Evolutionary conservation across 2,329 filamentous ascomycete genomes (phyloP).

Genomic region (Lecanicillium sp.): DNA sequence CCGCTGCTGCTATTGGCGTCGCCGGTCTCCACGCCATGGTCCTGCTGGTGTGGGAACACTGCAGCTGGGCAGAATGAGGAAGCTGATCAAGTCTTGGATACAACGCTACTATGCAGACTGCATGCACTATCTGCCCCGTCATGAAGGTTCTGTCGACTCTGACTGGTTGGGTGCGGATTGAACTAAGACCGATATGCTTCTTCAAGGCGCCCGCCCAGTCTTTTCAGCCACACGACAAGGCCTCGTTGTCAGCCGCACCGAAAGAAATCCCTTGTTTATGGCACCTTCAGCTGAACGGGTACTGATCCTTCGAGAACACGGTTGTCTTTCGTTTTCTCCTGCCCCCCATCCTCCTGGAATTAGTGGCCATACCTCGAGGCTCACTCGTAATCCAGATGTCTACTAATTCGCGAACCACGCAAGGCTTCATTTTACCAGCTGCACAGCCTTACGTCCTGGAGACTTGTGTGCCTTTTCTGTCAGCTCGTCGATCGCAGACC

Average conservation of each 20-base stretch:
- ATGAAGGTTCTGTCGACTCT: neutral
- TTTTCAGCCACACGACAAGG: constrained; percentile 2
- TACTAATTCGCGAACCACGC: no score
- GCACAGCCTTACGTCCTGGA: no score
- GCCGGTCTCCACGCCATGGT: neutral
- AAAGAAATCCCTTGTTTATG: neutral
- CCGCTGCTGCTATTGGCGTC: neutral
- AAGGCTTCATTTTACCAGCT: no score
- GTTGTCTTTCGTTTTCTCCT: no score
- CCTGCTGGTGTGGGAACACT: neutral
- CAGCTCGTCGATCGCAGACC: no score
- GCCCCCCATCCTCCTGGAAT: no score
- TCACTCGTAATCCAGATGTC: no score
- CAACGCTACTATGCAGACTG: neutral
- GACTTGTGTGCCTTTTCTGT: no score
- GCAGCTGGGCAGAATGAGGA: constrained; percentile 7
- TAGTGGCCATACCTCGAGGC: no score
- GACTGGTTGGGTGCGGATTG: constrained; percentile 1
- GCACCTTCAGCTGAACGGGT: constrained; percentile 2
- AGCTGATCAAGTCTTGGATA: neutral
- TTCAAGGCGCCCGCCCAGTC: neutral
- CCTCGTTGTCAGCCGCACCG: constrained; percentile 4
- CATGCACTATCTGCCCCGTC: neutral
- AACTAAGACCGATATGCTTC: constrained; percentile 4
- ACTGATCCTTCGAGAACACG: no score